Evolutionary conservation across 164 flowering plant genomes (phyloP).

Genomic region (Vitis vinifera): ASM3070453v1 NC_081808.1:16016001-16016500

Average conservation of each 20-base stretch:
- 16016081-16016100: conserved; percentile 87
- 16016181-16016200: conserved; percentile 14
- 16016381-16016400: neutral
- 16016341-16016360: neutral
- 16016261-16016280: conserved; percentile 74
- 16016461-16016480: neutral
- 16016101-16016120: conserved; percentile 93
- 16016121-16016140: conserved; percentile 1
- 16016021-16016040: conserved; percentile 47
- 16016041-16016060: conserved; percentile 97
- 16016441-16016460: no score
- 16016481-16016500: no score
- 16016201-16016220: conserved; percentile 94
- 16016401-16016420: no score
- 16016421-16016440: no score
- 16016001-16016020: neutral
- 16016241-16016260: conserved; percentile 84
- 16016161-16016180: conserved; percentile 1
- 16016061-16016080: conserved; percentile 75
- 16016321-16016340: neutral
- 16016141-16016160: neutral
- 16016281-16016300: conserved; percentile 77
- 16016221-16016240: conserved; percentile 89
- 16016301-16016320: conserved; percentile 58
- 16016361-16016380: neutral